Evolutionary conservation across 148 eudicot species (phyloP), one percentile per base, ranked within the genome.

Genomic region (Selenicereus undatus): DNA sequence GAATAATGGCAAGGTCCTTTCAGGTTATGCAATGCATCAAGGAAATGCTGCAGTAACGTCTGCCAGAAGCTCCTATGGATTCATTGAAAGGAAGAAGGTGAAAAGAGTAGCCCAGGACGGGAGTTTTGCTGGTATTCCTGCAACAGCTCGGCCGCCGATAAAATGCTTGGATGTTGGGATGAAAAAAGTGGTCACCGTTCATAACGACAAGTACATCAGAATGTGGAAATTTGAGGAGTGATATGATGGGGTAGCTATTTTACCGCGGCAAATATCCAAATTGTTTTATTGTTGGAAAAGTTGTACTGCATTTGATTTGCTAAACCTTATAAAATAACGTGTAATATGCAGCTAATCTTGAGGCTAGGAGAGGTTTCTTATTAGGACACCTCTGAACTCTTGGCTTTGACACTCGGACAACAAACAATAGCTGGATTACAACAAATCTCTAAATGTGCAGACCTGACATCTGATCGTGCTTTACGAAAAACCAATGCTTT

Each of bases 91-190:
- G 80, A 91, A 82, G 83, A 81, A 78, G 80, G 98, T 72, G 77
- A 82, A 74, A 81, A 88, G 94, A 82, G 80, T 92, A 36, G 42
- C 82, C 24, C 89, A 82, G 78, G 91, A 93, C 43, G 78, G 80
- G 5, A 84, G 84, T 73, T 76, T 92, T 32, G 93, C 88, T 77
- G 82, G 52, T 71, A 82, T 91, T 81, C 87, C 89, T 51, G 73
- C 42, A 26, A 75, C 75, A 52, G 86, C 76, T 74, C 86, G 91
- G 12, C 94, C 93, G 18, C 89, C 91, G 62, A 90, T 94, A 76
- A 90, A 78, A 51, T 89, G 92, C 83, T 81, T 94, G 87, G 98
- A 20, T 48, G 97, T 94, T 32, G 98, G 98, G 80, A 90, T 94
- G 93, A 88, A 90, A 82, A 94, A 92, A 82, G 89, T 92, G 16